Conservation (phyloP, 2,329 filamentous ascomycete genomes). For the Pseudogymnoascus sp. region DNA sequence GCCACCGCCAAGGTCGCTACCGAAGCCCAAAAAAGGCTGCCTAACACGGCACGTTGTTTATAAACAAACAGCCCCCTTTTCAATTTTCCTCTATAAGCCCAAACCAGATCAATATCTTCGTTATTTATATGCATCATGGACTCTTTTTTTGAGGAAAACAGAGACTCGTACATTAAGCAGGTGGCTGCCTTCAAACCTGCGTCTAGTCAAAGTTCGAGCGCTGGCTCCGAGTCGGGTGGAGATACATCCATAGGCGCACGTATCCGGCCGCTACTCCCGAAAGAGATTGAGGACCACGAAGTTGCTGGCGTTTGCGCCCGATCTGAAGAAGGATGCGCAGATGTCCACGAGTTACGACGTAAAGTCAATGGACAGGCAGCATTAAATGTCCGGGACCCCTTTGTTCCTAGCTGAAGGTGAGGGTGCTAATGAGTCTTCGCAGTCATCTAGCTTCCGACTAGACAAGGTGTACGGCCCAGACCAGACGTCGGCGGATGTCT, state of each 20-base stretch:
- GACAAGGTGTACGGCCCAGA: conserved; percentile 14
- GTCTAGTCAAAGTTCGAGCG: not conserved
- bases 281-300: not conserved
- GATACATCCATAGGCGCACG: conserved; percentile 7
- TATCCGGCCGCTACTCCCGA: conserved; percentile 8
- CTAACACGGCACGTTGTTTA: not conserved
- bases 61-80: not conserved
- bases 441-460: conserved; percentile 12
- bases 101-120: not conserved
- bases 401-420: conserved; percentile 1
- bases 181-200: conserved; percentile 3
- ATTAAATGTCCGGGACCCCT: not conserved
- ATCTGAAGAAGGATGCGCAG: not conserved
- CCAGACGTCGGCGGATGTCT: conserved; percentile 15
- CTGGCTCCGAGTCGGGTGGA: not conserved
- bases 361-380: conserved; percentile 10
- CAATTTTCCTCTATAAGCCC: not conserved
- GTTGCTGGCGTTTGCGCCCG: not conserved
- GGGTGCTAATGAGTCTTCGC: conserved; percentile 25
- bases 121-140: not conserved
- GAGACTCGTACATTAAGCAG: not conserved
- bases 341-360: conserved; percentile 12
- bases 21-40: not conserved
- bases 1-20: not conserved
- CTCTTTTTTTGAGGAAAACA: not conserved